Evolutionary conservation across 2,329 filamentous ascomycete genomes (phyloP).

Genomic region (Apiospora hydei): DNA sequence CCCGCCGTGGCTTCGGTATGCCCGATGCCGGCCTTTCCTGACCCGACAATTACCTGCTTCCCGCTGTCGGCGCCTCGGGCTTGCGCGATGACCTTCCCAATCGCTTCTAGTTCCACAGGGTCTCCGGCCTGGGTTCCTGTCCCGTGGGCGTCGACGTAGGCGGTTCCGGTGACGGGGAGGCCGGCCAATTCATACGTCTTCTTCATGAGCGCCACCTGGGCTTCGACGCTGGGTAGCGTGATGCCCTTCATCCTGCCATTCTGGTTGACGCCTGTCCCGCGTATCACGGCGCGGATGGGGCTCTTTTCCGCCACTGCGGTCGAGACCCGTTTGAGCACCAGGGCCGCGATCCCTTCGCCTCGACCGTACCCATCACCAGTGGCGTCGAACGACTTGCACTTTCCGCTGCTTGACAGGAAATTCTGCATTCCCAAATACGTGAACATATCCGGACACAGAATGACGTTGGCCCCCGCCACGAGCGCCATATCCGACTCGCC

Average conservation of each 20-base stretch:
- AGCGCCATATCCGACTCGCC: conserved; percentile 42
- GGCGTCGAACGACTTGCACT: conserved; percentile 35
- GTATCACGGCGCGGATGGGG: conserved; percentile 6
- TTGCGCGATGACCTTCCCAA: neutral
- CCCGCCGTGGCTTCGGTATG: conserved; percentile 10
- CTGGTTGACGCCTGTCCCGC: conserved; percentile 17
- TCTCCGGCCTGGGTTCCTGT: conserved; percentile 15
- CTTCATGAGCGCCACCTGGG: conserved; percentile 57
- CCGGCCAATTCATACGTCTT: conserved; percentile 53
- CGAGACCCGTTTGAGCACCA: conserved; percentile 43
- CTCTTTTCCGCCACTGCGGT: conserved; percentile 38
- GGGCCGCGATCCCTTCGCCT: conserved; percentile 43
- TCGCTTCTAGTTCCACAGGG: conserved; percentile 21
- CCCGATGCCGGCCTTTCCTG: conserved; percentile 3
- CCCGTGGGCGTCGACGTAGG: conserved; percentile 19
- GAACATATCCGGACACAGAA: conserved; percentile 42
- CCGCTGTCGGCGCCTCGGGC: neutral
- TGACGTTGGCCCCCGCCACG: conserved; percentile 43
- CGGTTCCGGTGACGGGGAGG: conserved; percentile 35
- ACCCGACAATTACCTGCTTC: neutral
- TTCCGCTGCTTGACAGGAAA: conserved; percentile 34
- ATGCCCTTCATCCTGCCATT: conserved; percentile 22
- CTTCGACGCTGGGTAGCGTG: neutral
- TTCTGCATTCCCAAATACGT: conserved; percentile 39
- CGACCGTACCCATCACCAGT: conserved; percentile 39